These are phyloP conservation scores for Boletus patriciae DNA, from an alignment of 768 basidiomycete genomes.

Conservation along the genomic window DNA sequence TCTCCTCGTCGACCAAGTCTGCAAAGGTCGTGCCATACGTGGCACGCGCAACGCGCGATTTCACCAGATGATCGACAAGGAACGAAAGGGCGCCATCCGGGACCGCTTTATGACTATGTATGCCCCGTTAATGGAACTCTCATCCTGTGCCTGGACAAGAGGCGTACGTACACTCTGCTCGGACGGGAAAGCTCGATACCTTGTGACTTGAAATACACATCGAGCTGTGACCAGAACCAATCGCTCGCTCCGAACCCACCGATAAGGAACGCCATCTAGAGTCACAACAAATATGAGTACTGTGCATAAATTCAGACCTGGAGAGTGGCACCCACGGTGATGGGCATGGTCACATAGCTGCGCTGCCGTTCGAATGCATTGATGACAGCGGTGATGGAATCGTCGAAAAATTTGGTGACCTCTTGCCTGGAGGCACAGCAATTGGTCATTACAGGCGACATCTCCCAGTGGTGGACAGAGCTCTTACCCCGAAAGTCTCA, in stretches of 20 bases:
- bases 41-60: conserved; percentile 42
- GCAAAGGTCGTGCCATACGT: conserved; percentile 56
- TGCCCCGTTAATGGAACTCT: not conserved
- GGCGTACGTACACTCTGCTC: conserved; percentile 45
- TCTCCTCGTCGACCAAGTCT: not conserved
- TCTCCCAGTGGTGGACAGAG: not conserved
- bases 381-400: conserved; percentile 36
- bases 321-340: conserved; percentile 29
- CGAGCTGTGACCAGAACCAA: conserved; percentile 43
- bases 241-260: conserved; percentile 53
- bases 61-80: conserved; percentile 45
- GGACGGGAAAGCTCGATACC: conserved; percentile 47
- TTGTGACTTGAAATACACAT: conserved; percentile 33
- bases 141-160: not conserved
- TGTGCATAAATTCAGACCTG: not conserved
- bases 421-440: conserved; percentile 27
- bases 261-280: conserved; percentile 41
- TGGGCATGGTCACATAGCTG: conserved; percentile 16
- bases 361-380: conserved; percentile 34
- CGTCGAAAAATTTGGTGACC: conserved; percentile 41
- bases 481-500: conserved; percentile 36
- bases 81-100: conserved; percentile 46
- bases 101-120: conserved; percentile 44
- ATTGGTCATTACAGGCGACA: not conserved
- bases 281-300: not conserved